Percentiles rank a stretch among this genome's conserved stretches.
These are phyloP conservation scores for Ambrosia artemisiifolia DNA, from an alignment of 129 eudicot genomes.

Conservation along the genomic window DNA sequence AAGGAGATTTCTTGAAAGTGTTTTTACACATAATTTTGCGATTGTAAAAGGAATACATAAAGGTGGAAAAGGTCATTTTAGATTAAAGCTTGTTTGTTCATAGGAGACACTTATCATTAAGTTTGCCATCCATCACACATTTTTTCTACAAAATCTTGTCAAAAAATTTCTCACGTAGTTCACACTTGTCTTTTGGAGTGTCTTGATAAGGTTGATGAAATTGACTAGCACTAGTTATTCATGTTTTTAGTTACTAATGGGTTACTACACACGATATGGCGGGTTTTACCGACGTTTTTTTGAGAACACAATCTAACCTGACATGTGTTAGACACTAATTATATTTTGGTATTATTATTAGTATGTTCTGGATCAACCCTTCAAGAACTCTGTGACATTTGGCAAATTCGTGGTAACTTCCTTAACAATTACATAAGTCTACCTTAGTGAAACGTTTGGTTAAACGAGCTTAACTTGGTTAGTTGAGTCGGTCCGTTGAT, in stretches of 20 bases:
- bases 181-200: conserved; percentile 26
- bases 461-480: no score
- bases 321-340: no score
- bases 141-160: conserved; percentile 20
- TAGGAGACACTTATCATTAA: conserved; percentile 31
- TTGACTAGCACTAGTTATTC: conserved; percentile 26
- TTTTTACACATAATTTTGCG: conserved; percentile 18
- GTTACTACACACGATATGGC: neutral
- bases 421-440: no score
- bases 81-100: conserved; percentile 34
- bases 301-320: no score
- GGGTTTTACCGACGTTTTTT: no score
- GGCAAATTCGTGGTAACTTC: no score
- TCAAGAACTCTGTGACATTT: no score
- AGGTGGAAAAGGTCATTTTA: conserved; percentile 26
- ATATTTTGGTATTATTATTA: no score
- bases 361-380: no score
- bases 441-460: no score
- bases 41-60: conserved; percentile 34
- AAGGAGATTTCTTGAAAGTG: conserved; percentile 25
- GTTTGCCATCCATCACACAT: conserved; percentile 21
- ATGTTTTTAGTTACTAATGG: neutral
- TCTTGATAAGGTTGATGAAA: conserved; percentile 35
- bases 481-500: no score
- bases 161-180: conserved; percentile 25